Evolutionary conservation across 306 rosid species (phyloP), one percentile per base, ranked within the genome.

Genomic region (Medicago ruthenica): DNA sequence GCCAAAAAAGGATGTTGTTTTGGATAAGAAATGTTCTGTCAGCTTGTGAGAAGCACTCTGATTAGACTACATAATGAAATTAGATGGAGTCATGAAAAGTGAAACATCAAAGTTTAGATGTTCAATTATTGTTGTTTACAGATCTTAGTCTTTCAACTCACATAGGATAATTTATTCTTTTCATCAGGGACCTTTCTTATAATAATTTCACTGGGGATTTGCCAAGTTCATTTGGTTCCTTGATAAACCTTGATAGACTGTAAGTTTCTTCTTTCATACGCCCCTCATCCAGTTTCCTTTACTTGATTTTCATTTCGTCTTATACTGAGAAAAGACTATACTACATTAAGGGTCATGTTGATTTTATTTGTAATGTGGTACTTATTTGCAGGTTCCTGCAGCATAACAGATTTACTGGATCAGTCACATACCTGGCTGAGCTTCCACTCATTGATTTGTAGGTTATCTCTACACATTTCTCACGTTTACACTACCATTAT

Each of bases 161-260:
- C 48, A 13, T 67, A 31, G 27, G 42, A 31, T 61, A 18, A 39
- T 66, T 44, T 71, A 59, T 27, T 75, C 67, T 27, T 69, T 85
- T 51, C 54, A 57, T 15, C 88, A 95, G 98, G 93, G 98, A 92
- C 80, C 86, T 95, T 72, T 95, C 98, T 15, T 76, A 81, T 73
- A 95, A 95, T 67, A 87, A 87, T 80, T 85, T 95, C 66, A 81
- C 89, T 1, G 98, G 98, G 70, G 98, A 95, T 86, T 85, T 95
- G 63, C 96, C 98, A n/a, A 89, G 91, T 76, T 95, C 98, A 71
- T 89, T 95, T 81, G 96, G 86, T 67, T 87, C 92, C 83, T 70
- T 92, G 87, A 85, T 79, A 70, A 87, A 82, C 79, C 83, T 95
- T 70, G 75, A 83, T 27, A 76, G 81, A 83, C 53, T 95, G 98